phyloP scores from a whole-genome alignment of 2,329 filamentous ascomycete genomes.

The Colletotrichum cordylinicola region DNA sequence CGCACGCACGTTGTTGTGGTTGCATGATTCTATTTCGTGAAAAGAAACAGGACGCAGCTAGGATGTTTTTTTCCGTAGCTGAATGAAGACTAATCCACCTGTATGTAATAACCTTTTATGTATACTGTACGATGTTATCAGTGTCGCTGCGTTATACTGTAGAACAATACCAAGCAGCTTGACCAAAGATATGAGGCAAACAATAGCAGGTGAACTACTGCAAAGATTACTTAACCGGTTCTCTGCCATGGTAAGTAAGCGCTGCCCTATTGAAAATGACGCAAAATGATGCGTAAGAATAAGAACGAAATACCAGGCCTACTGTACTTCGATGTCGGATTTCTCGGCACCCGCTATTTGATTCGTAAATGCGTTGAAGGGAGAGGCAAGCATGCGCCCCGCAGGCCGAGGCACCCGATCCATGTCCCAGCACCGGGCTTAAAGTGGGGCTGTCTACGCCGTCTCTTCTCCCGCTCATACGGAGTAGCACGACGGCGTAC shows the following conservation, averaged over 20 bases:
- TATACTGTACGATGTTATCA: background rate
- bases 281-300: background rate
- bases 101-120: slow-evolving; percentile 1
- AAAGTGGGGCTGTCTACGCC: background rate
- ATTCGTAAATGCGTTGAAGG: background rate
- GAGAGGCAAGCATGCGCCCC: background rate
- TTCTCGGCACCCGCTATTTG: background rate
- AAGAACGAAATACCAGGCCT: fast-evolving
- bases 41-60: background rate
- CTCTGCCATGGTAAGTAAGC: too few species aligned
- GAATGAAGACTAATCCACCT: background rate
- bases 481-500: background rate
- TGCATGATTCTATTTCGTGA: background rate
- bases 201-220: too few species aligned
- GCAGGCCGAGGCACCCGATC: background rate
- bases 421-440: background rate
- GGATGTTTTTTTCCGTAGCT: background rate
- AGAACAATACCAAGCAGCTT: background rate
- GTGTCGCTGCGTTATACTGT: background rate
- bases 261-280: background rate
- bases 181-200: background rate
- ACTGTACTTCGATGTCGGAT: background rate
- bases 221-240: too few species aligned
- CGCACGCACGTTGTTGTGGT: background rate
- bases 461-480: background rate